These are phyloP conservation scores for Trypanosoma scelopori DNA, from an alignment of 208 protist genomes.

Conservation along the genomic window DNA sequence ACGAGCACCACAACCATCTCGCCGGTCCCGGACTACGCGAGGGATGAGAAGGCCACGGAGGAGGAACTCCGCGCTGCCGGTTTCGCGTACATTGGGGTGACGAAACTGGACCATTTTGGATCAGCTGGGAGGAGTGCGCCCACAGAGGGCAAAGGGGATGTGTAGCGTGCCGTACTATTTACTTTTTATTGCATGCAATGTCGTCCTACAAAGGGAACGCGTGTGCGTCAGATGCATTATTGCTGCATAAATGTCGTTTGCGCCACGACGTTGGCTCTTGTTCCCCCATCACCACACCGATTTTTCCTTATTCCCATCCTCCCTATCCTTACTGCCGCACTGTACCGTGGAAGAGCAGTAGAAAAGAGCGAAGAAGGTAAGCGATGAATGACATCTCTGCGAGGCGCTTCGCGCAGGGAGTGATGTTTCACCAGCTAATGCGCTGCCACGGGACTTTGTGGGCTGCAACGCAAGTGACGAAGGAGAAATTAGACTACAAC, in stretches of 20 bases:
- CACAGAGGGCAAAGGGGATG: background rate
- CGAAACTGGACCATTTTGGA: constrained; percentile 77
- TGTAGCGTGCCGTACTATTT: background rate
- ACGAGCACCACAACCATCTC: constrained; percentile 68
- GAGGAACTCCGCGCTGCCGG: constrained; percentile 75
- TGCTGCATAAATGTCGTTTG: too few species aligned
- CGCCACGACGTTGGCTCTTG: background rate
- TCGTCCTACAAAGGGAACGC: too few species aligned
- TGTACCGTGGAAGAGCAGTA: background rate
- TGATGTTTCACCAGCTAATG: constrained; percentile 90
- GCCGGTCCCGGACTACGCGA: constrained; percentile 70
- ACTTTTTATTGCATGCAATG: constrained; percentile 1
- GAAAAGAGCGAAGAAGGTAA: constrained; percentile 5
- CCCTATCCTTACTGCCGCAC: background rate
- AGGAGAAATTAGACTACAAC: constrained; percentile 64
- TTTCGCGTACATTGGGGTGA: constrained; percentile 79
- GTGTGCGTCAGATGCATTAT: background rate
- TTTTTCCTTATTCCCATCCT: background rate
- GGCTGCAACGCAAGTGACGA: constrained; percentile 86
- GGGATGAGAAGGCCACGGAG: constrained; percentile 79
- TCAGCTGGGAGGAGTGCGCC: background rate
- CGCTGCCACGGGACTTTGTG: constrained; percentile 83
- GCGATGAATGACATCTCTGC: constrained; percentile 90
- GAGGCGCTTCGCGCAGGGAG: constrained; percentile 66
- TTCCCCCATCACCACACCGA: background rate